Percentiles rank a stretch among this genome's conserved stretches.
Evolutionary conservation across 2,329 filamentous ascomycete genomes (phyloP).

Genomic region (Pseudogymnoascus destructans): DNA sequence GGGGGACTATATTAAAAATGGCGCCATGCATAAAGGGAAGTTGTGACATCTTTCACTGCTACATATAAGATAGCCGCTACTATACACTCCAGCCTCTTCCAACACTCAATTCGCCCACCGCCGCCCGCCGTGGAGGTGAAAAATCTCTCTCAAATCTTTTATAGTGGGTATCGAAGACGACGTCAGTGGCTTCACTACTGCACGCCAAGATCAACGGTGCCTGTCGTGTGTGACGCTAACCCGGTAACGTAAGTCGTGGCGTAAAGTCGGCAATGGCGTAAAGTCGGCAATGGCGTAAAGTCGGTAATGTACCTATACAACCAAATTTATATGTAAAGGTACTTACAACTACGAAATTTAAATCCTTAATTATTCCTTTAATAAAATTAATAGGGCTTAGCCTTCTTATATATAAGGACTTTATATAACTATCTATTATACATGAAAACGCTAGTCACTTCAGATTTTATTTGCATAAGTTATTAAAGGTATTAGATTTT

Average conservation of each 20-base stretch:
- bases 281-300: neutral
- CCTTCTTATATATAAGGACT: neutral
- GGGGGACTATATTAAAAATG: neutral
- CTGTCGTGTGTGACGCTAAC: neutral
- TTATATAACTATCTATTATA: neutral
- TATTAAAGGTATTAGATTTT: neutral
- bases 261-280: neutral
- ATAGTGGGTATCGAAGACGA: neutral
- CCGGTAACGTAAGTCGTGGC: too few relatives aligned
- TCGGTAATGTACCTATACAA: neutral
- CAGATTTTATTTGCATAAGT: neutral
- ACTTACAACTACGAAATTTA: neutral
- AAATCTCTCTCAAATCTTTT: neutral
- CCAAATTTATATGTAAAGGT: neutral
- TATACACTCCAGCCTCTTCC: neutral
- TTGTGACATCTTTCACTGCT: neutral
- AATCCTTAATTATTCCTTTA: neutral
- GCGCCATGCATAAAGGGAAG: conserved; percentile 1
- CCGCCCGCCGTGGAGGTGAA: neutral
- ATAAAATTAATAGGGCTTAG: neutral
- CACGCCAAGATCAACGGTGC: neutral
- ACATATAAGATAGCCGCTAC: neutral
- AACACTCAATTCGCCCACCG: neutral
- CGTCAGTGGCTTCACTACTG: conserved; percentile 1
- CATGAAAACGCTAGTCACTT: neutral